These are phyloP conservation scores for Hypomyces perniciosus DNA, from an alignment of 2,329 filamentous ascomycete genomes.

Conservation along the genomic window DNA sequence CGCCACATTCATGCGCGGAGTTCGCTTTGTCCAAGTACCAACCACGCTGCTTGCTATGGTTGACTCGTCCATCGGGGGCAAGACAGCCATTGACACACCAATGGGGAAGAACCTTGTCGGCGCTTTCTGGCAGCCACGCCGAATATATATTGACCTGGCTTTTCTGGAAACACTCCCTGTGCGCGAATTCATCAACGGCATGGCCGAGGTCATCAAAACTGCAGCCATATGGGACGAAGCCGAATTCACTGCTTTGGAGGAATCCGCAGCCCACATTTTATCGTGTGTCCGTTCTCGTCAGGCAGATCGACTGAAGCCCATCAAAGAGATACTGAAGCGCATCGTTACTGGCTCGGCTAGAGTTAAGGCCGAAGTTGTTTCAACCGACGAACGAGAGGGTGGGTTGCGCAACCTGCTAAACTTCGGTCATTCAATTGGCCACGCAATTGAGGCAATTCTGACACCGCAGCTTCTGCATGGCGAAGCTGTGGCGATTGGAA, in stretches of 20 bases:
- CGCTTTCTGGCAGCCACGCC: constrained; percentile 90
- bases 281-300: constrained; percentile 26
- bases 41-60: constrained; percentile 96
- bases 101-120: constrained; percentile 95
- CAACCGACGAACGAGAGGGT: constrained; percentile 87
- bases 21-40: constrained; percentile 93
- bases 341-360: constrained; percentile 86
- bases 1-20: constrained; percentile 96
- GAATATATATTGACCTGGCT: constrained; percentile 88
- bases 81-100: constrained; percentile 95
- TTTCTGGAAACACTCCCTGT: constrained; percentile 88
- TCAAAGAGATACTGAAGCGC: constrained; percentile 64
- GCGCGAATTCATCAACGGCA: constrained; percentile 94
- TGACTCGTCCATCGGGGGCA: constrained; percentile 95
- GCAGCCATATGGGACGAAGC: constrained; percentile 90
- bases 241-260: constrained; percentile 79
- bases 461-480: constrained; percentile 94
- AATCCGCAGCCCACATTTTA: constrained; percentile 72
- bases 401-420: constrained; percentile 92
- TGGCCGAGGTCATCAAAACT: constrained; percentile 98
- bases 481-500: constrained; percentile 92
- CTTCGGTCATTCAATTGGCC: constrained; percentile 96
- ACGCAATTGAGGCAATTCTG: constrained; percentile 91
- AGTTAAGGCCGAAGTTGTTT: constrained; percentile 92
- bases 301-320: constrained; percentile 59